Percentiles rank a stretch among this genome's conserved stretches.
Evolutionary conservation across 2,329 filamentous ascomycete species (phyloP).

Genomic region (Verticillium isaacii): DNA sequence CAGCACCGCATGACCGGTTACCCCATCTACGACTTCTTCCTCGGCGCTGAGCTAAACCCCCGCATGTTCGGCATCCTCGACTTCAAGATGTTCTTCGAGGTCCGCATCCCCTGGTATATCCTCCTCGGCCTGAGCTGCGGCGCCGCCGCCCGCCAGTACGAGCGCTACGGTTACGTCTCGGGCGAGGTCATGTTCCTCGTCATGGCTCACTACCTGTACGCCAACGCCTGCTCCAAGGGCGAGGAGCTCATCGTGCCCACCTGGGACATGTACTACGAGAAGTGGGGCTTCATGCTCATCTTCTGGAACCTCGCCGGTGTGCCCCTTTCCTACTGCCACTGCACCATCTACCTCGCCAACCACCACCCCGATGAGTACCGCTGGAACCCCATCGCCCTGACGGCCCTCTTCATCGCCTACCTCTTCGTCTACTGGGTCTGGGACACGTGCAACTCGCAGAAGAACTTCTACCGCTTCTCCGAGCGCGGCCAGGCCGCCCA

Average conservation of each 20-base stretch:
- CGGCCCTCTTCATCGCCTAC: conserved; percentile 63
- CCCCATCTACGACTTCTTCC: conserved; percentile 86
- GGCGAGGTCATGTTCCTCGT: conserved; percentile 80
- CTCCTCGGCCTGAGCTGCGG: conserved; percentile 74
- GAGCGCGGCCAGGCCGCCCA: conserved; percentile 67
- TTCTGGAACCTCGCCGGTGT: conserved; percentile 97
- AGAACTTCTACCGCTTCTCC: conserved; percentile 82
- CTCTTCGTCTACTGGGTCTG: conserved; percentile 85
- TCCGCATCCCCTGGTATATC: conserved; percentile 89
- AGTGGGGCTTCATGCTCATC: conserved; percentile 96
- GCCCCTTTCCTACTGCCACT: conserved; percentile 88
- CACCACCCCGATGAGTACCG: conserved; percentile 73
- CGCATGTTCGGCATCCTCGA: conserved; percentile 81
- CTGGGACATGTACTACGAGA: conserved; percentile 90
- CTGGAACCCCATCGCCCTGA: conserved; percentile 67
- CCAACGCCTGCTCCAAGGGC: conserved; percentile 87
- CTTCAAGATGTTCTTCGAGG: conserved; percentile 97
- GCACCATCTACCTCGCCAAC: conserved; percentile 83
- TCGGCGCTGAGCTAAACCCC: conserved; percentile 86
- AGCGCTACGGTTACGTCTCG: conserved; percentile 79
- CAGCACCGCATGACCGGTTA: conserved; percentile 91
- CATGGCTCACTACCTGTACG: conserved; percentile 88
- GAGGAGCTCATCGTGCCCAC: conserved; percentile 87
- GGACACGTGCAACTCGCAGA: conserved; percentile 90
- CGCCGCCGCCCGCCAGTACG: conserved; percentile 76